Conservation (phyloP, 116 monocot species). For the Phalaenopsis hybrid region DNA sequence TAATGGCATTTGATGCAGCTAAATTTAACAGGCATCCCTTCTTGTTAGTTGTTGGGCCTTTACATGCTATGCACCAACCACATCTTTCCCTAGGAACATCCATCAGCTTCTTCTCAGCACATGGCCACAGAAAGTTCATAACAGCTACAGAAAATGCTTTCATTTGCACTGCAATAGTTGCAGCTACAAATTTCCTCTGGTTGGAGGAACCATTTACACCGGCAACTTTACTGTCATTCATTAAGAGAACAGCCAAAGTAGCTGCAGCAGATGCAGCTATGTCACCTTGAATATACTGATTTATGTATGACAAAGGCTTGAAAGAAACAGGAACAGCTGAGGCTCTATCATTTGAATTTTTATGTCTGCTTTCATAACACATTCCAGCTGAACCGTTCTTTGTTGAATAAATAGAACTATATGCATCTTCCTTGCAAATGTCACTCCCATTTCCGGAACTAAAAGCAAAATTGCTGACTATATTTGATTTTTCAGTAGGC, state of each 20-base stretch:
- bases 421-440: constrained; percentile 15
- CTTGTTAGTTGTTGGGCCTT: constrained; percentile 41
- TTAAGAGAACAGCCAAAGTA: constrained; percentile 43
- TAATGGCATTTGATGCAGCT: constrained; percentile 50
- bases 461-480: constrained; percentile 8
- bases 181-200: constrained; percentile 36
- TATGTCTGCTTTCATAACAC: constrained; percentile 15
- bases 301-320: constrained; percentile 53
- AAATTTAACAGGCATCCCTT: constrained; percentile 74
- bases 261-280: constrained; percentile 78
- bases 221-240: constrained; percentile 39
- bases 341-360: constrained; percentile 12
- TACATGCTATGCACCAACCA: constrained; percentile 90
- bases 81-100: constrained; percentile 85
- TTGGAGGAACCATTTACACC: constrained; percentile 36
- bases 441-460: constrained; percentile 17
- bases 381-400: constrained; percentile 2
- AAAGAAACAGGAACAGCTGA: constrained; percentile 15
- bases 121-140: constrained; percentile 68
- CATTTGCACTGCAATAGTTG: constrained; percentile 48
- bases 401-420: constrained; percentile 7
- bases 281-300: constrained; percentile 60
- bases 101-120: constrained; percentile 52
- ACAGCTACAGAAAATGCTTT: constrained; percentile 72
- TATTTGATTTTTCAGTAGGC: constrained; percentile 16